Base-by-base conservation (phyloP, 176 grass and related monocot species). In the Ananas comosus region DNA sequence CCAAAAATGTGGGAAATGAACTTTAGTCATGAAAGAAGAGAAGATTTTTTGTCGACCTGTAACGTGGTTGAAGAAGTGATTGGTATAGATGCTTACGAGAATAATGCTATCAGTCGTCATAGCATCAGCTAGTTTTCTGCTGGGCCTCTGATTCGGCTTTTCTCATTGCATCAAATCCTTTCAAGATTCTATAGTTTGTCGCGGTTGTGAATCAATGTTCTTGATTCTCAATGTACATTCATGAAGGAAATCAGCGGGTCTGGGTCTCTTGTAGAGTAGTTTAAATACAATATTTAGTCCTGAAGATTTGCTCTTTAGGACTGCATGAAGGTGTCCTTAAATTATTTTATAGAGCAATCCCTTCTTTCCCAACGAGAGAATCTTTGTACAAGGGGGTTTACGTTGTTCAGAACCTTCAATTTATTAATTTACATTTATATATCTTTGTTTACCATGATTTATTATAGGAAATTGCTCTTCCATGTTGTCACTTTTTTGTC, bases 51-150 rank as follows among this genome's bases (percentile, higher is more conserved):
- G 19, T 83, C 91, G 0, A 88, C 87, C 2, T 79, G 65, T 75
- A 91, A 96, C 85, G 82, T 88, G 50, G 88, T 91, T 64, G 85
- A 96, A 75, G 85, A 96, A 80, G 85, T 96, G 59, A 87, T 96
- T 61, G 87, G 91, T 12, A 85, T 90, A 72, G 85, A 71, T 53
- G 71, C 77, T 59, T 68, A 51, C 12, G 80, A 91, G 42, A 81
- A 82, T 33, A 49, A 70, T 48, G 50, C 63, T 33, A 77, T 61
- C 27, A 27, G 25, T 71, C 54, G 47, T 19, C 64, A 79, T 59
- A 28, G 53, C 58, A 69, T 77, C 50, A 74, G 72, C 65, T 80
- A 80, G 74, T 64, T 59, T 56, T 33, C 51, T 33, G 28, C 33
- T 0, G 4, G 13, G 23, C 27, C 13, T n/a, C 9, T 25, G 10